phyloP scores from a whole-genome alignment of 441 rosid species.

The Arabidopsis hybrid region DNA sequence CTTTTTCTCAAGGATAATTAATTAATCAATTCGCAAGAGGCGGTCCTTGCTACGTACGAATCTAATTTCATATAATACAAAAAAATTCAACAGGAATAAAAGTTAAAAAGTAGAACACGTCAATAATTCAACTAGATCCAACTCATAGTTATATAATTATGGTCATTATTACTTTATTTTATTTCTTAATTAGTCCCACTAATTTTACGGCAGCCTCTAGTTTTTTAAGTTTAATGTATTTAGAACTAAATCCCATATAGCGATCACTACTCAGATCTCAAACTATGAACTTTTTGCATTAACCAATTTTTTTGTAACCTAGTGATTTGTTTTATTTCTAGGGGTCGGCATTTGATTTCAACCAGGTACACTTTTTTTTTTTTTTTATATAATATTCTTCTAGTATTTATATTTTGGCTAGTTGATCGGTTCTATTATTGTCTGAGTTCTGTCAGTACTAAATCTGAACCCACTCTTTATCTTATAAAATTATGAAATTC shows the following conservation, averaged over 20 bases:
- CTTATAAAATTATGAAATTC: neutral
- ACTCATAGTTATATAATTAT: constrained; percentile 25
- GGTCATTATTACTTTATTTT: constrained; percentile 3
- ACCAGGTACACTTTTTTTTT: neutral
- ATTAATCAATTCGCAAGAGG: constrained; percentile 19
- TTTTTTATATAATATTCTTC: too few species aligned
- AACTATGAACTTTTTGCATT: neutral
- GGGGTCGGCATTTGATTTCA: constrained; percentile 7
- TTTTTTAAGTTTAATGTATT: constrained; percentile 23
- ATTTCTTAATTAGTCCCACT: constrained; percentile 27
- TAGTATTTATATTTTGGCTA: neutral
- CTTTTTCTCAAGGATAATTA: neutral
- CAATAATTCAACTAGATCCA: constrained; percentile 34
- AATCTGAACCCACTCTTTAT: neutral
- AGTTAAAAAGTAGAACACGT: constrained; percentile 7
- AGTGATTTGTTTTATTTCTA: neutral
- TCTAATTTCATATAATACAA: constrained; percentile 2
- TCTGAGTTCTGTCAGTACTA: constrained; percentile 3
- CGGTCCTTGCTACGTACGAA: constrained; percentile 19
- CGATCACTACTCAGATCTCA: constrained; percentile 19
- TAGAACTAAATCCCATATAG: constrained; percentile 29
- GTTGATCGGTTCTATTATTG: constrained; percentile 2
- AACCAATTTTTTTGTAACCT: constrained; percentile 3
- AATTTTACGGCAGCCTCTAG: constrained; percentile 28
- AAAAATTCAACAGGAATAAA: neutral